Evolutionary conservation across 75 land plant genomes (phyloP).

Genomic region (Sequoia sempervirens): DNA sequence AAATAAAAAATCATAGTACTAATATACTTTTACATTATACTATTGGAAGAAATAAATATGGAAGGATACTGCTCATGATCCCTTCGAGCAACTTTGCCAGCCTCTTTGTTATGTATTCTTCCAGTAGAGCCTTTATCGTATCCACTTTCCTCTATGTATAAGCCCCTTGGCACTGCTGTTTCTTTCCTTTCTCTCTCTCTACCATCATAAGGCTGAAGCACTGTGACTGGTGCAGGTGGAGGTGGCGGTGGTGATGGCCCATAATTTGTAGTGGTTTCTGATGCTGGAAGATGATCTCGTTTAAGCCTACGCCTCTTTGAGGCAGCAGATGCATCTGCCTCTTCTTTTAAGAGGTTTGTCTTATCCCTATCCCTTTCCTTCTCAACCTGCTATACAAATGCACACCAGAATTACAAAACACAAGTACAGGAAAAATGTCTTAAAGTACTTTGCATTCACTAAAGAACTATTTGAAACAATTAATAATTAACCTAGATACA

Average conservation of each 20-base stretch:
- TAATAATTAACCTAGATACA: not conserved
- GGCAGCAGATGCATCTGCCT: conserved; percentile 44
- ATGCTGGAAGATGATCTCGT: conserved; percentile 57
- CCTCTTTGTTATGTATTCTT: conserved; percentile 69
- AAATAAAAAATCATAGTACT: not conserved
- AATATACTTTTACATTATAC: not conserved
- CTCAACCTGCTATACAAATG: conserved; percentile 9
- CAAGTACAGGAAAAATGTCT: not conserved
- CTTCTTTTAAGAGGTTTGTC: conserved; percentile 46
- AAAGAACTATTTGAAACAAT: not conserved
- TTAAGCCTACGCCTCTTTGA: conserved; percentile 82
- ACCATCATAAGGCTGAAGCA: conserved; percentile 60
- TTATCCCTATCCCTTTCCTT: conserved; percentile 75
- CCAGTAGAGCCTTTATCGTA: conserved; percentile 34
- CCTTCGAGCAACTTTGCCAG: conserved; percentile 60
- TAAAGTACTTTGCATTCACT: not conserved
- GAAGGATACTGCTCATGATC: conserved; percentile 93
- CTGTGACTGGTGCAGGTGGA: conserved; percentile 23
- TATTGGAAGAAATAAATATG: not conserved
- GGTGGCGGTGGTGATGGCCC: conserved; percentile 44
- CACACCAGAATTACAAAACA: not conserved
- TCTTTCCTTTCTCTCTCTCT: conserved; percentile 88
- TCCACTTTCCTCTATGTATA: conserved; percentile 60
- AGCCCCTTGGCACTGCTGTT: conserved; percentile 32
- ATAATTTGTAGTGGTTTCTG: conserved; percentile 53